Evolutionary conservation across 768 basidiomycete genomes (phyloP), one percentile per base, ranked within the genome.

Genomic region (Udeniomyces megalosporus): DNA sequence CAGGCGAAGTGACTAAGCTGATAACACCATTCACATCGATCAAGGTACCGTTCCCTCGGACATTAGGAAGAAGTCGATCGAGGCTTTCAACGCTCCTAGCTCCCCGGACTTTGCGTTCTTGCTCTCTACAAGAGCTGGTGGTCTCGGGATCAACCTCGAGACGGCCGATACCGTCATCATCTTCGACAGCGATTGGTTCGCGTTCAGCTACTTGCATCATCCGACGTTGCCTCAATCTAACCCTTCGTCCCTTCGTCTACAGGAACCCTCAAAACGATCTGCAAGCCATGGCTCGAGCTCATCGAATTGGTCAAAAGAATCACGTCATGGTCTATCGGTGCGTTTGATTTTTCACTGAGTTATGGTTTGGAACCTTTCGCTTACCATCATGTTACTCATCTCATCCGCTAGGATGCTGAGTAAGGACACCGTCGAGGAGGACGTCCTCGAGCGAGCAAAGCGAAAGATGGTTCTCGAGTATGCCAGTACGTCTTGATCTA

Each of bases 401-500:
- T 29, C 2, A 28, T 34, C 20, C 6, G 17, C 22, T 46, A 56
- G 61, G 28, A 46, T 97, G 72, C 90, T 99, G 70, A 92, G 89
- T 71, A 97, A 97, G 76, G 95, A 96, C 70, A 97, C 93, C 22
- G 95, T 97, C 83, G 95, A 97, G 75, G 95, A 97, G 76, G 95
- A 97, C 70, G 86, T 97, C 22, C 80, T 99, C 50, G 93, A 99
- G 76, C 81, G 93, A 56, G 95, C 95, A 12, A 92, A 92, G 80
- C 88, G 90, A 78, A 97, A 99, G 78, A 97, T 97, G 95, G 90
- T 97, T 48, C 78, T 99, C 66, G 95, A 99, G 74, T 95, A 97
- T 78, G 95, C 95, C 47, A 96, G 92, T 96, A 74, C 72, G 91
- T 86, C 31, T 20, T 28, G 3, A 35, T 22, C n/a, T 32, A 6